Conservation (phyloP, 208 protist species). For the Trypanosoma caninum region DNA sequence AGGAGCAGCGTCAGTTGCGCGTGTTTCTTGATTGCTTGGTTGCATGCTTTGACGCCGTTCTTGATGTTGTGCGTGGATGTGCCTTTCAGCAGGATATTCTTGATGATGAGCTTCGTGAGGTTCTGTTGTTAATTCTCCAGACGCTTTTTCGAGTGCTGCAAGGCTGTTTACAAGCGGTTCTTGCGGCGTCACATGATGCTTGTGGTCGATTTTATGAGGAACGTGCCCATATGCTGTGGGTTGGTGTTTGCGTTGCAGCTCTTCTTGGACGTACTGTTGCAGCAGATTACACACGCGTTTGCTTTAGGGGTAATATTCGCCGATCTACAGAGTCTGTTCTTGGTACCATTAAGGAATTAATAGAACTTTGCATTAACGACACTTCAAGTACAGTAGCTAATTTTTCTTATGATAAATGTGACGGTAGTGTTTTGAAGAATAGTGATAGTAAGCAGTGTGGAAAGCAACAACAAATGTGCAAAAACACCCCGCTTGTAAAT, state of each 20-base stretch:
- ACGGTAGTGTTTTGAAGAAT: not conserved
- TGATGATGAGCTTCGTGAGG: slow-evolving; percentile 51
- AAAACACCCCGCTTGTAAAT: slow-evolving; percentile 18
- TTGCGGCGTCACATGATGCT: slow-evolving; percentile 21
- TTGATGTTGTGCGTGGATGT: slow-evolving; percentile 39
- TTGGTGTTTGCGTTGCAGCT: slow-evolving; percentile 36
- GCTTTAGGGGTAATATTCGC: slow-evolving; percentile 36
- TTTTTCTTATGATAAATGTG: too few relatives aligned
- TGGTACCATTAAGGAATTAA: slow-evolving; percentile 10
- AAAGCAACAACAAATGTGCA: not conserved
- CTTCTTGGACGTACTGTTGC: slow-evolving; percentile 32
- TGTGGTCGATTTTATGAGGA: slow-evolving; percentile 28
- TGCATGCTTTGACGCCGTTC: slow-evolving; percentile 28
- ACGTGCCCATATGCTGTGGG: slow-evolving; percentile 43
- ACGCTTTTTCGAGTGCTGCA: slow-evolving; percentile 35
- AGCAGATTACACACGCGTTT: slow-evolving; percentile 36
- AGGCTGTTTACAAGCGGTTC: slow-evolving; percentile 28
- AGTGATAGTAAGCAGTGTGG: not conserved
- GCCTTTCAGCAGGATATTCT: slow-evolving; percentile 39
- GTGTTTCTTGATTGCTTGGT: slow-evolving; percentile 35
- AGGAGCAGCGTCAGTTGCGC: slow-evolving; percentile 15
- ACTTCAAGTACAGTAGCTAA: too few relatives aligned
- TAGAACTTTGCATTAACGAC: slow-evolving; percentile 6
- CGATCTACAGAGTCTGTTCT: slow-evolving; percentile 8
- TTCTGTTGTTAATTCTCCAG: slow-evolving; percentile 28